Conservation (phyloP, 2,329 filamentous ascomycete genomes). For the Xylariaceae sp. region DNA sequence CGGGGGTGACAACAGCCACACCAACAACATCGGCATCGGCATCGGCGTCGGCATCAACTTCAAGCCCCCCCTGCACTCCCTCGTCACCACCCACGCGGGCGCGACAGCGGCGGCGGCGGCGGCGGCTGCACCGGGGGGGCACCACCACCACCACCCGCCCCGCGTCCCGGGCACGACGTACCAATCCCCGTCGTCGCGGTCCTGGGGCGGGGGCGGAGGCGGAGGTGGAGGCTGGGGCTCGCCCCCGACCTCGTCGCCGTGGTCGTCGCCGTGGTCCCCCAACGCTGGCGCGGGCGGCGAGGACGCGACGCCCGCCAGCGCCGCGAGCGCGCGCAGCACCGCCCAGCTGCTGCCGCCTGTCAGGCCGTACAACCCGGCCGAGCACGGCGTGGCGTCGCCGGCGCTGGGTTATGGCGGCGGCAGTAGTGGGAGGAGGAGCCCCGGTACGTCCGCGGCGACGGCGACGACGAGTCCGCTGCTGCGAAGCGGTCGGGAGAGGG, state of each 20-base stretch:
- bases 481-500: slow-evolving; percentile 22
- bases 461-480: slow-evolving; percentile 23
- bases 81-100: neutral
- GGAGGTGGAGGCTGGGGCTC: no score
- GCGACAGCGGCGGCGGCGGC: neutral
- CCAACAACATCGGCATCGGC: no score
- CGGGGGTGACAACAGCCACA: no score
- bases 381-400: slow-evolving; percentile 16
- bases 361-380: slow-evolving; percentile 24
- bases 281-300: slow-evolving; percentile 6
- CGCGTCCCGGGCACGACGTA: no score
- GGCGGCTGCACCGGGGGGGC: neutral
- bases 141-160: no score
- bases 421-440: slow-evolving; percentile 18
- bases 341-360: slow-evolving; percentile 23
- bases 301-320: slow-evolving; percentile 23
- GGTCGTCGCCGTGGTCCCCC: slow-evolving; percentile 5
- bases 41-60: neutral
- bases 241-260: slow-evolving; percentile 1
- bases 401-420: slow-evolving; percentile 16
- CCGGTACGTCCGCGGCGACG: no score
- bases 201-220: no score
- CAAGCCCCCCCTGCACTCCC: no score
- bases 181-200: no score
- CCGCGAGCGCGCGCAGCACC: slow-evolving; percentile 23